Conservation (phyloP, 2,329 filamentous ascomycete genomes). For the Aspergillus piperis region DNA sequence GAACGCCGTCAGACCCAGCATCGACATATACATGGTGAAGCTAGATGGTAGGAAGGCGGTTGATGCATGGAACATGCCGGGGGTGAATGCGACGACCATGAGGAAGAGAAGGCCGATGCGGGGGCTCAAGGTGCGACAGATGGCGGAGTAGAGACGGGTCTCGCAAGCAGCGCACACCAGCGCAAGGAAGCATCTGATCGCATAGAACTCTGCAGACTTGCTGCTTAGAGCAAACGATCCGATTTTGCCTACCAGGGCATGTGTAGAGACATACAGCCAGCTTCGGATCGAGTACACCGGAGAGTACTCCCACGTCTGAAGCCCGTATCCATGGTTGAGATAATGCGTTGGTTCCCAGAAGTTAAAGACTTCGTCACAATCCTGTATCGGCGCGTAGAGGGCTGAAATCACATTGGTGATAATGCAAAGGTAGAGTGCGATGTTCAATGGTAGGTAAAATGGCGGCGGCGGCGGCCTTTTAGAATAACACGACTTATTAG, state of each 20-base stretch:
- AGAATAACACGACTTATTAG: neutral
- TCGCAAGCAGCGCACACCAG: conserved; percentile 78
- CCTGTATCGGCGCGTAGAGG: conserved; percentile 84
- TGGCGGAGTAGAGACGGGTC: conserved; percentile 74
- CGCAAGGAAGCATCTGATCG: conserved; percentile 74
- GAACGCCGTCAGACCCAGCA: conserved; percentile 83
- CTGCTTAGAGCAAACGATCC: conserved; percentile 56
- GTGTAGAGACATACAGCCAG: conserved; percentile 84
- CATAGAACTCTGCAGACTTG: conserved; percentile 75
- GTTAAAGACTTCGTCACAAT: conserved; percentile 98
- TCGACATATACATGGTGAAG: conserved; percentile 93
- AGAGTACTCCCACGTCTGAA: conserved; percentile 99
- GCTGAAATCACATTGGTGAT: conserved; percentile 74
- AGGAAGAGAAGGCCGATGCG: conserved; percentile 85
- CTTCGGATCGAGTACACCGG: conserved; percentile 92
- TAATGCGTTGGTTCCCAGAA: conserved; percentile 99
- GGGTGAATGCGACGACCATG: conserved; percentile 72
- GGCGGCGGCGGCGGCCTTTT: conserved; percentile 40
- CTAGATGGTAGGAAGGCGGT: conserved; percentile 86
- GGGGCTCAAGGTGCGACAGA: conserved; percentile 75
- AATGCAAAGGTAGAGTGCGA: conserved; percentile 79
- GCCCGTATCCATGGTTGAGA: conserved; percentile 83
- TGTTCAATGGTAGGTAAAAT: conserved; percentile 69
- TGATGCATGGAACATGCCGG: conserved; percentile 92
- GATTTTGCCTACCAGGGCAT: conserved; percentile 71